Conservation (phyloP, 1,284 basidiomycete genomes). For the Ceratobasidium sp. region DNA sequence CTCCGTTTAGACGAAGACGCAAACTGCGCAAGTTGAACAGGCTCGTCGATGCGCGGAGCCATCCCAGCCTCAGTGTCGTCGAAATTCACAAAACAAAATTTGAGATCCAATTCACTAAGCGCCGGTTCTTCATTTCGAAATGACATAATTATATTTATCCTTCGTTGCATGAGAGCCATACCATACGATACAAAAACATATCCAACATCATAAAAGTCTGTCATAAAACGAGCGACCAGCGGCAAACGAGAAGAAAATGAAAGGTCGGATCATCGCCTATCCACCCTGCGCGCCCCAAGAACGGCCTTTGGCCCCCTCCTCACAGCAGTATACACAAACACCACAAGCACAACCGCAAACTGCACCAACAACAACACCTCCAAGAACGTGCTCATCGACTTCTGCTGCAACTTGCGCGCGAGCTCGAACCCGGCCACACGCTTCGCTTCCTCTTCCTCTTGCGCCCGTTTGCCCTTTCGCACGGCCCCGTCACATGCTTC, state of each 20-base stretch:
- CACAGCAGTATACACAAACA: slow-evolving; percentile 45
- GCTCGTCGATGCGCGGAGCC: slow-evolving; percentile 14
- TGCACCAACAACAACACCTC: slow-evolving; percentile 44
- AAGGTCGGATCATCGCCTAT: not conserved
- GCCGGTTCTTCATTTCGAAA: not conserved
- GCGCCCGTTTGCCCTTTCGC: not conserved
- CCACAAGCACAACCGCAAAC: slow-evolving; percentile 42
- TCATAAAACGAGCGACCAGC: no score
- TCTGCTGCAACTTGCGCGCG: slow-evolving; percentile 40
- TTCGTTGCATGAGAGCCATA: no score
- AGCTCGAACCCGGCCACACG: slow-evolving; percentile 25
- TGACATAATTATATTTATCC: slow-evolving; percentile 10
- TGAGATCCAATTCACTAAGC: slow-evolving; percentile 31
- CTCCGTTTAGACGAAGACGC: not conserved
- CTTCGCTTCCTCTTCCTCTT: not conserved
- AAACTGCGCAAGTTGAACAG: slow-evolving; percentile 1
- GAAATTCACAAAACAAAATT: slow-evolving; percentile 12
- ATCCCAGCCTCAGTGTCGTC: no score
- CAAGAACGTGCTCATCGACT: slow-evolving; percentile 42
- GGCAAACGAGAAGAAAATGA: not conserved
- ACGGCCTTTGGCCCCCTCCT: slow-evolving; percentile 43
- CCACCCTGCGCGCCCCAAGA: slow-evolving; percentile 13
- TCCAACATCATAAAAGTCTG: not conserved
- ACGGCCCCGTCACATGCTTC: not conserved
- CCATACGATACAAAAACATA: slow-evolving; percentile 5